A percentile compares a stretch with the other conserved stretches of the same genome.
phyloP scores from a whole-genome alignment of 2,329 filamentous ascomycete genomes.

The Phialophora macrospora region DNA sequence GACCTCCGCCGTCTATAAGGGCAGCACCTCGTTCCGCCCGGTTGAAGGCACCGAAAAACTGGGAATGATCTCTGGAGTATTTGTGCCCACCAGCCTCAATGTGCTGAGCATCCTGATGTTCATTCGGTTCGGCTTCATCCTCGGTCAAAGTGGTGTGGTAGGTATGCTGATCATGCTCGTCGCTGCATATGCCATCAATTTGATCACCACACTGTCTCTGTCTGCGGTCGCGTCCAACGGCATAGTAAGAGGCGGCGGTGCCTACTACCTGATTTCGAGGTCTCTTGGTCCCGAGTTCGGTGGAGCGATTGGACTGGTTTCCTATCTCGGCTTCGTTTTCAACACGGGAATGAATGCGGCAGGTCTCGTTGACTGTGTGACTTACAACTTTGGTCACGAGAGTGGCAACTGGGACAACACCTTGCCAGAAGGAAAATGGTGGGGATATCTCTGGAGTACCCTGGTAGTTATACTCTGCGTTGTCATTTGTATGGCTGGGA shows the following conservation, averaged over 20 bases:
- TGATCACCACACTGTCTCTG: conserved; percentile 83
- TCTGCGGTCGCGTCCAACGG: conserved; percentile 90
- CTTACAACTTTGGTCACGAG: conserved; percentile 69
- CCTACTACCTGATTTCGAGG: conserved; percentile 86
- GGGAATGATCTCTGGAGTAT: conserved; percentile 77
- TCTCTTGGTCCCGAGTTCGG: conserved; percentile 87
- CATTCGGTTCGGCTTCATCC: conserved; percentile 80
- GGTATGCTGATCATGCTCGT: conserved; percentile 79
- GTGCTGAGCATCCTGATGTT: conserved; percentile 93
- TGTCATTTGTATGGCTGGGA: conserved; percentile 76
- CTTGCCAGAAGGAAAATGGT: conserved; percentile 75
- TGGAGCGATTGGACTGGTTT: conserved; percentile 83
- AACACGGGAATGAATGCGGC: conserved; percentile 88
- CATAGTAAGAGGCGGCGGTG: conserved; percentile 83
- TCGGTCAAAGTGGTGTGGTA: conserved; percentile 77
- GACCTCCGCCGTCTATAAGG: conserved; percentile 17
- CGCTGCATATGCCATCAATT: conserved; percentile 76
- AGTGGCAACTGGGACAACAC: conserved; percentile 63
- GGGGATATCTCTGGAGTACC: conserved; percentile 75
- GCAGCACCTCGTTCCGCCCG: conserved; percentile 11
- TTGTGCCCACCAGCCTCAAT: conserved; percentile 86
- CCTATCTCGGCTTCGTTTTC: conserved; percentile 87
- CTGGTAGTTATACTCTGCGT: conserved; percentile 73
- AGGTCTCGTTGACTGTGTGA: conserved; percentile 80
- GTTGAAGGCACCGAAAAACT: conserved; percentile 63